Evolutionary conservation across 306 rosid genomes (phyloP).

Genomic region (Cicer chorassanicum): DNA sequence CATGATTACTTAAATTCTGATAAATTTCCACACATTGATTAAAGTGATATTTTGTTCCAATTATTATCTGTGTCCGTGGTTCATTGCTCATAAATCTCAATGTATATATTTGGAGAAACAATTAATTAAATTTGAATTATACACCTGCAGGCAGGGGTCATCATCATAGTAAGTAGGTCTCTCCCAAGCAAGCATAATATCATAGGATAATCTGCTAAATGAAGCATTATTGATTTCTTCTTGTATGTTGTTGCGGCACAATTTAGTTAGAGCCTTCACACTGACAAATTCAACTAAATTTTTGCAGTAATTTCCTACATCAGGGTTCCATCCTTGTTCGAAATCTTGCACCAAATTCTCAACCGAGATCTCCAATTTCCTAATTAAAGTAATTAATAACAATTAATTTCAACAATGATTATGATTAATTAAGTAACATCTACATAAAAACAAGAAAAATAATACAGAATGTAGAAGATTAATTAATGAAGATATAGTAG

Average conservation of each 20-base stretch:
- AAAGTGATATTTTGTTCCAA: no score
- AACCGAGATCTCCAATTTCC: conserved; percentile 57
- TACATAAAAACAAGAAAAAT: not conserved
- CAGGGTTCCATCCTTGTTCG: conserved; percentile 67
- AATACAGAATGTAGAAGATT: not conserved
- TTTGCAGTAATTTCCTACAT: conserved; percentile 53
- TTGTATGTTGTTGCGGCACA: conserved; percentile 50
- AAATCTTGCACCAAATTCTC: conserved; percentile 71
- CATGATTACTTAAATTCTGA: no score
- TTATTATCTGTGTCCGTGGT: no score
- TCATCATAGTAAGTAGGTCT: conserved; percentile 63
- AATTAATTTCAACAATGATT: not conserved
- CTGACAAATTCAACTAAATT: conserved; percentile 78
- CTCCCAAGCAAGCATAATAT: conserved; percentile 95
- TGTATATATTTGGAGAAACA: no score
- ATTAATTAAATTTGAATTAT: no score
- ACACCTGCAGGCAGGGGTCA: conserved; percentile 46
- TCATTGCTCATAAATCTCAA: no score
- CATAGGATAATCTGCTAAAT: conserved; percentile 71
- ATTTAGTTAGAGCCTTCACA: conserved; percentile 55
- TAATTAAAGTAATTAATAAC: conserved; percentile 36
- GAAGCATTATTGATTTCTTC: conserved; percentile 64
- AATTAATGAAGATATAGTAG: not conserved
- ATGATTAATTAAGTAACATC: conserved; percentile 7
- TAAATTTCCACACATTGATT: no score